Percentiles rank a stretch among this genome's conserved stretches.
phyloP scores from a whole-genome alignment of 352 stramenopile species.

The Sclerospora graminicola region DNA sequence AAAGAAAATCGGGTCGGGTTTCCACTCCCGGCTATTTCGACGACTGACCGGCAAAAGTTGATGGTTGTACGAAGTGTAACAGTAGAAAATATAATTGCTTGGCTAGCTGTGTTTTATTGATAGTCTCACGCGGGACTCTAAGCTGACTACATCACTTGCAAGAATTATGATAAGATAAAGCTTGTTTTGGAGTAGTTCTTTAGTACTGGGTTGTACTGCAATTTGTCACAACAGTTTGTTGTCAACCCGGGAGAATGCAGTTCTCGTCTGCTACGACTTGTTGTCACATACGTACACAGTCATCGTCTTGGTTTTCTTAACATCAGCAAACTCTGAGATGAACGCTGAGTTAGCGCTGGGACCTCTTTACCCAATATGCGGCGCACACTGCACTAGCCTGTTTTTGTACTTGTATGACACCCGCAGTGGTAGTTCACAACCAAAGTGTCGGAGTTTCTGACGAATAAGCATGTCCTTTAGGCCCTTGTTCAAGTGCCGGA shows the following conservation, averaged over 20 bases:
- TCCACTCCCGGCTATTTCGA: constrained; percentile 28
- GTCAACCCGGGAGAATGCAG: not conserved
- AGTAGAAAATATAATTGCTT: too few relatives aligned
- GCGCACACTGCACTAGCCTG: constrained; percentile 39
- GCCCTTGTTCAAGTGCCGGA: too few relatives aligned
- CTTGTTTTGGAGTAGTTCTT: constrained; percentile 87
- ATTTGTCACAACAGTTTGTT: not conserved
- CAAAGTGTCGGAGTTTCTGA: constrained; percentile 61
- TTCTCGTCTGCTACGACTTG: not conserved
- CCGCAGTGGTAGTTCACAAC: constrained; percentile 57
- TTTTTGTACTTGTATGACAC: constrained; percentile 54
- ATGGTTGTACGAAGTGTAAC: too few relatives aligned
- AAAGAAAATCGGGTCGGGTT: constrained; percentile 31
- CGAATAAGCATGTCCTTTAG: constrained; percentile 61
- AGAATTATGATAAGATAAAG: constrained; percentile 72
- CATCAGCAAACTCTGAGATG: constrained; percentile 73
- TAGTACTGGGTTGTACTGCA: constrained; percentile 81
- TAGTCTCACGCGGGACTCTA: not conserved
- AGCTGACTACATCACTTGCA: not conserved
- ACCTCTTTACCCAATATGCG: constrained; percentile 40
- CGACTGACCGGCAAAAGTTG: constrained; percentile 10
- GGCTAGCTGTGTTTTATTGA: too few relatives aligned
- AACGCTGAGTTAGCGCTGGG: constrained; percentile 54
- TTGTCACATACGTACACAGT: constrained; percentile 32
- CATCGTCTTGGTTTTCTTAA: constrained; percentile 74